Evolutionary conservation across 257 asterid genomes (phyloP).

Genomic region (Nemophila menziesii): DNA sequence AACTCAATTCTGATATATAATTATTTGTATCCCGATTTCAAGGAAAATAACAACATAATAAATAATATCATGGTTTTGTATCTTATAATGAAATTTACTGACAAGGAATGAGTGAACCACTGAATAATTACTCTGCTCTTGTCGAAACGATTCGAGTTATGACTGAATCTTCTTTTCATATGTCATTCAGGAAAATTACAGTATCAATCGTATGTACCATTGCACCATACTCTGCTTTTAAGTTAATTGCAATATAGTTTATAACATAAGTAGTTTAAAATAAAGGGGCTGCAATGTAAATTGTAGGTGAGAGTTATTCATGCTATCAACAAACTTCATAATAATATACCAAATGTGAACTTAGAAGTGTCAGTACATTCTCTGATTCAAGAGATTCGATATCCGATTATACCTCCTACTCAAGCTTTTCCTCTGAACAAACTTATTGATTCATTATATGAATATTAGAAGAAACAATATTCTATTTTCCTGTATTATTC

Average conservation of each 20-base stretch:
- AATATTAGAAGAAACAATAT: constrained; percentile 68
- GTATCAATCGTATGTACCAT: constrained; percentile 43
- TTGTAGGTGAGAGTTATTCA: constrained; percentile 84
- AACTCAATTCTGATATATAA: too few species aligned
- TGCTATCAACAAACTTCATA: constrained; percentile 71
- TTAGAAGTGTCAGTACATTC: constrained; percentile 95
- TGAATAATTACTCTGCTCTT: constrained; percentile 63
- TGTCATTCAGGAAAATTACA: constrained; percentile 78
- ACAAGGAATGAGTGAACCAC: constrained; percentile 97
- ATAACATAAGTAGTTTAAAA: too few species aligned
- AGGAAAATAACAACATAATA: too few species aligned
- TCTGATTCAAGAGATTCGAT: constrained; percentile 88
- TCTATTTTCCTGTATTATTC: constrained; percentile 5
- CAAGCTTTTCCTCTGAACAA: constrained; percentile 87
- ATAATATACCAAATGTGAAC: constrained; percentile 66
- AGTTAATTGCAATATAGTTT: too few species aligned
- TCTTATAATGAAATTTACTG: constrained; percentile 10
- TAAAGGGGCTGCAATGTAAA: not conserved
- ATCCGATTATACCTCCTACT: constrained; percentile 98
- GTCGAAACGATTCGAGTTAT: constrained; percentile 77
- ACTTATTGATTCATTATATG: constrained; percentile 64
- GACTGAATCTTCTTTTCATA: constrained; percentile 71
- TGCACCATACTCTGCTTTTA: too few species aligned
- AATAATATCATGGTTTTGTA: too few species aligned
- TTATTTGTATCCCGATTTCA: too few species aligned